Evolutionary conservation across 108 stramenopile species (phyloP), one percentile per base, ranked within the genome.

Genomic region (Nitzschia sp.): DNA sequence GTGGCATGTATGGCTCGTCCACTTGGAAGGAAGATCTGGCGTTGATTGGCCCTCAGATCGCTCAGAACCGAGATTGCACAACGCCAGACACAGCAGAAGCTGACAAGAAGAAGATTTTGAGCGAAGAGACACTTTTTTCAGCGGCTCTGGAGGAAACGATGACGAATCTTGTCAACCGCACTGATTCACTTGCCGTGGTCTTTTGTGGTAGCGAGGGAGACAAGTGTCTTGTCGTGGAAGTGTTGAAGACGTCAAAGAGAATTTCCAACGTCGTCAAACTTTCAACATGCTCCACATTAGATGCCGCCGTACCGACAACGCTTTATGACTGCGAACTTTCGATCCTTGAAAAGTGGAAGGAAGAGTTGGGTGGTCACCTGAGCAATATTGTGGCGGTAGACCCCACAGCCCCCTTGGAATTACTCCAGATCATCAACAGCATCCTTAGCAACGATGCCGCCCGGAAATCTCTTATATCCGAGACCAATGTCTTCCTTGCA

Each of bases 11-110:
- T 74, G 93, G 90, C 34, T 75, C 80, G 18, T 73, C 79, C 32
- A 86, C 88, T 34, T 94, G 94, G 94, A 78, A 80, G 47, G 83
- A 91, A 23, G 94, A 95, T 70, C 81, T 80, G 9, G 76, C 79
- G 30, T 76, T 79, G 18, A 79, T 84, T 29, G 94, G 94, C 27
- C 94, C 94, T 57, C 74, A 18, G 59, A 64, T 76, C 30, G 75
- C 53, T 1, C 60, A 69, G 46, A 23, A 18, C 15, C 67, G 68
- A 23, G 59, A 68, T 47, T 76, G 75, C 26, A 60, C 36, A 1
- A 2, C 19, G 1, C 38, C 23, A 21, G 11, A 18, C 19, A 0
- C n/a, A 21, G 46, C n/a, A 13, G 42, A 5, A 9, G 36, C 31
- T 13, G 19, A 25, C 13, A 42, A 1, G 13, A 42, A 1, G 13